A percentile compares a stretch with the other conserved stretches of the same genome.
These are phyloP conservation scores for Capsicum rhomboideum DNA, from an alignment of 257 asterid genomes.

Conservation along the genomic window DNA sequence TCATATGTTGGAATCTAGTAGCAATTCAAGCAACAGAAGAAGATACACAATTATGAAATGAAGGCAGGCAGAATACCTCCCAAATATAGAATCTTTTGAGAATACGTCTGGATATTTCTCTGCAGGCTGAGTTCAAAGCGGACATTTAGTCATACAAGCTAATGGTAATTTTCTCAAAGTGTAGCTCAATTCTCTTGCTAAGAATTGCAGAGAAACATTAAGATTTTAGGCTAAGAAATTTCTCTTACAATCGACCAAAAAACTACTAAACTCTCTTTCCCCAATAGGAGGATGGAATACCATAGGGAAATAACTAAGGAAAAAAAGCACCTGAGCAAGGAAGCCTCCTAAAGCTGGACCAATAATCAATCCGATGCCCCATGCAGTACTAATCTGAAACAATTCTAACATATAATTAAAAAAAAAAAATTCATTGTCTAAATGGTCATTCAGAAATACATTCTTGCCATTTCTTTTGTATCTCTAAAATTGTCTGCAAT, in stretches of 20 bases:
- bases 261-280: neutral
- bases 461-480: neutral
- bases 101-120: neutral
- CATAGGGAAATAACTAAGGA: neutral
- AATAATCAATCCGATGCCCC: conserved; percentile 64
- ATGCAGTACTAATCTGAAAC: conserved; percentile 56
- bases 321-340: conserved; percentile 55
- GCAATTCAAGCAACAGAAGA: neutral
- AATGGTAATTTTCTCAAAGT: neutral
- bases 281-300: neutral
- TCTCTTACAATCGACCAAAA: neutral
- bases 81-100: conserved; percentile 1
- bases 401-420: neutral
- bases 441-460: neutral
- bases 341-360: conserved; percentile 78
- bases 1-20: neutral
- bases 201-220: neutral
- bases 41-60: neutral
- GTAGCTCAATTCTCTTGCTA: neutral
- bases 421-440: neutral
- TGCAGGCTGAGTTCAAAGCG: neutral
- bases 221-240: neutral
- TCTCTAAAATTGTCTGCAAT: neutral
- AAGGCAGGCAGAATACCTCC: neutral
- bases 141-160: neutral